Evolutionary conservation across 768 basidiomycete genomes (phyloP).

Genomic region (Calocybe cyanea): DNA sequence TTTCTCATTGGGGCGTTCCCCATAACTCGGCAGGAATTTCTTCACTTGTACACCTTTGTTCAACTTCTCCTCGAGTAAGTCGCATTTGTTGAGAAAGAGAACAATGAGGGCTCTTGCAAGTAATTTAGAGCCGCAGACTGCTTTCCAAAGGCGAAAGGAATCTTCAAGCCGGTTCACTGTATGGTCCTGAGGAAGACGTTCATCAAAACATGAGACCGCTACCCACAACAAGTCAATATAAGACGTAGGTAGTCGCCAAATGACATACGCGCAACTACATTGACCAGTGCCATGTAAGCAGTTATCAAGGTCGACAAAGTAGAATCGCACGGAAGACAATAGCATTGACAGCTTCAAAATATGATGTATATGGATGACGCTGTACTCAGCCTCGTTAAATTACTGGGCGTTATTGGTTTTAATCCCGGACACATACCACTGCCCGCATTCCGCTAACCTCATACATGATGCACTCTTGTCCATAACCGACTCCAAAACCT

Average conservation of each 20-base stretch:
- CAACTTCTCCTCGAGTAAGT: constrained; percentile 53
- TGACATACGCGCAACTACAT: constrained; percentile 49
- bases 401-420: not conserved
- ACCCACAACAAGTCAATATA: not conserved
- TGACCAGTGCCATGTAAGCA: constrained; percentile 14
- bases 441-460: constrained; percentile 68
- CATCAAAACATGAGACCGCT: constrained; percentile 44
- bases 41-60: constrained; percentile 37
- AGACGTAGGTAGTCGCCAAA: not conserved
- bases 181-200: constrained; percentile 52
- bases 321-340: constrained; percentile 68
- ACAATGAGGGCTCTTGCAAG: constrained; percentile 60
- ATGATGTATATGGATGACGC: constrained; percentile 71
- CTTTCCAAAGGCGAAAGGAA: constrained; percentile 64
- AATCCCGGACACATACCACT: constrained; percentile 32
- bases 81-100: constrained; percentile 74
- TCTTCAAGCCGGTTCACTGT: constrained; percentile 69
- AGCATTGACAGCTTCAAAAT: constrained; percentile 69
- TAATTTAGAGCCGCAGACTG: constrained; percentile 55
- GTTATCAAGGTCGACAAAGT: constrained; percentile 33
- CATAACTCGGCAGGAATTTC: constrained; percentile 58
- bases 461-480: constrained; percentile 61
- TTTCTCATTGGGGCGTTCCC: constrained; percentile 57
- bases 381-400: constrained; percentile 18
- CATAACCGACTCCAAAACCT: constrained; percentile 23